Evolutionary conservation across 164 flowering plant species (phyloP).

Genomic region (Vitis labrusca): DNA sequence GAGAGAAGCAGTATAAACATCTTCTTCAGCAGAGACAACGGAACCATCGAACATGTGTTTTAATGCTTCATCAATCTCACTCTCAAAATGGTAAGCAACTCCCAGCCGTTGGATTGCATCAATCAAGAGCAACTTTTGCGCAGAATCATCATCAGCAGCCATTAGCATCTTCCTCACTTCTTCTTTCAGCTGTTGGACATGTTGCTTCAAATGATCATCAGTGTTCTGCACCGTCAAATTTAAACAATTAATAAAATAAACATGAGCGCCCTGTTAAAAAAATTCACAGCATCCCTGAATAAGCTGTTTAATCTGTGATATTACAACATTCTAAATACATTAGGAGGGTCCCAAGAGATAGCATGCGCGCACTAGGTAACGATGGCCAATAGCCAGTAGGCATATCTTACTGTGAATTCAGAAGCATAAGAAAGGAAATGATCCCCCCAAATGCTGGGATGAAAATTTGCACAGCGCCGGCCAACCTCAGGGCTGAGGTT

Average conservation of each 20-base stretch:
- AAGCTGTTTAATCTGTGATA: too few species aligned
- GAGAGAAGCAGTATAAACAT: slow-evolving; percentile 17
- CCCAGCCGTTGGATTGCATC: slow-evolving; percentile 27
- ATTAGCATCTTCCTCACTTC: slow-evolving; percentile 14
- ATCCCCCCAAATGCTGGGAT: slow-evolving; percentile 11
- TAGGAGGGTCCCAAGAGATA: too few species aligned
- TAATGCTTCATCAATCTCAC: slow-evolving; percentile 14
- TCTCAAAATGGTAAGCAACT: slow-evolving; percentile 22
- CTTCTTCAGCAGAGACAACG: neutral
- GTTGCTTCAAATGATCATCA: neutral
- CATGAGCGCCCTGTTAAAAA: too few species aligned
- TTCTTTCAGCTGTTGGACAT: slow-evolving; percentile 13
- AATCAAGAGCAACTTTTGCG: slow-evolving; percentile 11
- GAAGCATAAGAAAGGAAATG: neutral
- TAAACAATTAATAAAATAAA: too few species aligned
- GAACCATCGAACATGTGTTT: neutral
- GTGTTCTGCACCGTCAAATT: too few species aligned
- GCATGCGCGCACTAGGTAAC: too few species aligned
- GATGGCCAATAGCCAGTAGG: too few species aligned
- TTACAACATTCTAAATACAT: too few species aligned
- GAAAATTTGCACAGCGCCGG: neutral
- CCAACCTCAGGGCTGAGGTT: neutral
- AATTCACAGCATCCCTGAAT: too few species aligned
- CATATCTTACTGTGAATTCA: neutral
- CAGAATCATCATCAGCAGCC: neutral